Percentiles rank a stretch among this genome's conserved stretches.
Evolutionary conservation across 192 early-diverging fungal species (phyloP).

Genomic region (Irineochytrium annulatum): DNA sequence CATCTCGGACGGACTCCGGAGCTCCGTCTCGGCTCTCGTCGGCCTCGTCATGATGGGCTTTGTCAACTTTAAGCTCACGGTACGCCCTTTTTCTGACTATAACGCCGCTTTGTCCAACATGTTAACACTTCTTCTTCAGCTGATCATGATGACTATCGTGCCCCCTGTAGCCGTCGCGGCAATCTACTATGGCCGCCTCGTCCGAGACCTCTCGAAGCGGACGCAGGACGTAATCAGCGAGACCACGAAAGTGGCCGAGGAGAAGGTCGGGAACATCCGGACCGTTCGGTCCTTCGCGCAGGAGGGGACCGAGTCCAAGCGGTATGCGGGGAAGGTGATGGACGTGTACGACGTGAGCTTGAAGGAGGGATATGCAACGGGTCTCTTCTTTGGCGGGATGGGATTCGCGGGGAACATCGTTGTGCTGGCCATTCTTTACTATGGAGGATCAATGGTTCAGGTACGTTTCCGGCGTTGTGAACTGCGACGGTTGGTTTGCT

Average conservation of each 20-base stretch:
- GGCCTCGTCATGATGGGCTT: conserved; percentile 67
- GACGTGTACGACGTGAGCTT: conserved; percentile 25
- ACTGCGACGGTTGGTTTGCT: too few relatives aligned
- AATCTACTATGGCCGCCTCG: conserved; percentile 62
- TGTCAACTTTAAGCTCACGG: conserved; percentile 34
- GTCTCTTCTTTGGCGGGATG: conserved; percentile 28
- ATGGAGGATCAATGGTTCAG: conserved; percentile 36
- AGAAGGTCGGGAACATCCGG: conserved; percentile 48
- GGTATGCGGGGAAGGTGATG: conserved; percentile 21
- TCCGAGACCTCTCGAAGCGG: conserved; percentile 55
- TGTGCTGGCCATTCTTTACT: conserved; percentile 40
- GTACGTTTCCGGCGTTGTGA: background rate
- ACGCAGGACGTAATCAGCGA: conserved; percentile 66
- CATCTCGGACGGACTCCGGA: conserved; percentile 68
- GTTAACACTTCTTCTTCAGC: background rate
- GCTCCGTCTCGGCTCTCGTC: conserved; percentile 50
- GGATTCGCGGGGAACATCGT: conserved; percentile 36
- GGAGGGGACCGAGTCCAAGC: conserved; percentile 24
- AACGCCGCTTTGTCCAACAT: background rate
- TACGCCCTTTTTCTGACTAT: background rate
- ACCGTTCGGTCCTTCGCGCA: conserved; percentile 43
- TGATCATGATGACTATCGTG: conserved; percentile 68
- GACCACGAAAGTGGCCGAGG: conserved; percentile 65
- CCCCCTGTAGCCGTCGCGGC: conserved; percentile 69
- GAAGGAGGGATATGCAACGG: conserved; percentile 26